Percentiles rank a stretch among this genome's conserved stretches.
These are phyloP conservation scores for Adansonia madagascariensis DNA, from an alignment of 441 rosid genomes.

Conservation along the genomic window DNA sequence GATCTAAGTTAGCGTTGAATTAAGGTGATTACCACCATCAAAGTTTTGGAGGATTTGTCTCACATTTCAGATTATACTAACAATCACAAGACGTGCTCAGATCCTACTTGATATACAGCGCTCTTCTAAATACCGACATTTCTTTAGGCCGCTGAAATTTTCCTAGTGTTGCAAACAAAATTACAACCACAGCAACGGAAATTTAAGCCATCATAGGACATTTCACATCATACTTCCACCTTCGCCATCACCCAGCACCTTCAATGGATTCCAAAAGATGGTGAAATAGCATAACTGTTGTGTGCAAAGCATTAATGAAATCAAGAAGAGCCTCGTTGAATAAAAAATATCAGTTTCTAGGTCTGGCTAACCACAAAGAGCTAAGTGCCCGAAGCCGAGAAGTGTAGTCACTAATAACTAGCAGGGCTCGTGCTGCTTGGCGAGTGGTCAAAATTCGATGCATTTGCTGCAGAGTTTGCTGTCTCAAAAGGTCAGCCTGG, in stretches of 20 bases:
- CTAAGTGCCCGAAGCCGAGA: conserved; percentile 91
- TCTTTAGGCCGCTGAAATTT: neutral
- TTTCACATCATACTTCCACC: neutral
- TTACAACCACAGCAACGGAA: conserved; percentile 13
- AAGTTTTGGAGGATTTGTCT: neutral
- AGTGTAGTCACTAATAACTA: conserved; percentile 74
- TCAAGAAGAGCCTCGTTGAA: neutral
- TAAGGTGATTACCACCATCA: neutral
- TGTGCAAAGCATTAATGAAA: conserved; percentile 10
- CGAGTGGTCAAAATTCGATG: conserved; percentile 80
- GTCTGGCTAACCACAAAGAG: conserved; percentile 89
- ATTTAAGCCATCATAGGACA: neutral
- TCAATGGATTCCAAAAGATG: neutral
- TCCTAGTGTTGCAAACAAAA: neutral
- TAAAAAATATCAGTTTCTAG: conserved; percentile 50
- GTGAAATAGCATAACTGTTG: conserved; percentile 17
- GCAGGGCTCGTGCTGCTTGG: conserved; percentile 87
- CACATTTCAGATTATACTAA: neutral
- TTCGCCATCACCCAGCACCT: neutral
- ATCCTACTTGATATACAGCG: conserved; percentile 1
- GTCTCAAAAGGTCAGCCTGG: conserved; percentile 90
- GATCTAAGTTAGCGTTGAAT: neutral
- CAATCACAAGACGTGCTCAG: neutral
- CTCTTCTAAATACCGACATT: neutral
- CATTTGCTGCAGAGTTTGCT: conserved; percentile 88